A percentile compares a stretch with the other conserved stretches of the same genome.
Evolutionary conservation across 805 yeast species (phyloP).

Genomic region (Saturnispora dispora): DNA sequence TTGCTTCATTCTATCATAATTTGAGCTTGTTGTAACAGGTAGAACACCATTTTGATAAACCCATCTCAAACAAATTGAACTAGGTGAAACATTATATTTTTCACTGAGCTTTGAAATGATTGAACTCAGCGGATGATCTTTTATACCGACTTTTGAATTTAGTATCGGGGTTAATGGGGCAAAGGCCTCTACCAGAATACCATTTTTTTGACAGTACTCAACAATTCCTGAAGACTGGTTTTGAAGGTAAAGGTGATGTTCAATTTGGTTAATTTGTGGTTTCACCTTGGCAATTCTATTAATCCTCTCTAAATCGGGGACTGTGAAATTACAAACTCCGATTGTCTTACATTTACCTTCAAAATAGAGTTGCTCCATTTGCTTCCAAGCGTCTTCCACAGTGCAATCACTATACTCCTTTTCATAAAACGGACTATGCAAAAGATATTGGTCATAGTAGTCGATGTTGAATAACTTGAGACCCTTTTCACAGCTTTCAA

Average conservation of each 20-base stretch:
- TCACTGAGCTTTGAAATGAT: slow-evolving; percentile 33
- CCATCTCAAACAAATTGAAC: slow-evolving; percentile 66
- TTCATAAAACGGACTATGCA: slow-evolving; percentile 49
- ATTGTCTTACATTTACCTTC: slow-evolving; percentile 40
- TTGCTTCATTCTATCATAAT: slow-evolving; percentile 45
- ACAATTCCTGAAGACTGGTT: slow-evolving; percentile 51
- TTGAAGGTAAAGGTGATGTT: slow-evolving; percentile 56
- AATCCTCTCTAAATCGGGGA: slow-evolving; percentile 35
- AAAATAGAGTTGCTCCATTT: slow-evolving; percentile 34
- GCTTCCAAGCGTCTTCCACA: slow-evolving; percentile 42
- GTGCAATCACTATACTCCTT: slow-evolving; percentile 35
- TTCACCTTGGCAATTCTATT: slow-evolving; percentile 34
- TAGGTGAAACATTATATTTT: slow-evolving; percentile 51
- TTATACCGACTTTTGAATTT: slow-evolving; percentile 27
- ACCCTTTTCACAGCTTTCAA: slow-evolving; percentile 38
- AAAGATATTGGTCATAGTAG: slow-evolving; percentile 51
- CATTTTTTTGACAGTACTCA: slow-evolving; percentile 40
- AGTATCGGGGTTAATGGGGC: slow-evolving; percentile 61
- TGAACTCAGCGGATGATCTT: slow-evolving; percentile 33
- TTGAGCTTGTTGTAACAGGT: slow-evolving; percentile 69
- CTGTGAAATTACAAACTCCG: slow-evolving; percentile 56
- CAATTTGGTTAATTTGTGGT: slow-evolving; percentile 64
- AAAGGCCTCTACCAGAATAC: slow-evolving; percentile 53
- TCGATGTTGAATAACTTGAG: slow-evolving; percentile 40
- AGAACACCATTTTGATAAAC: slow-evolving; percentile 53